Percentiles rank a stretch among this genome's conserved stretches.
Conservation (phyloP, 2,329 filamentous ascomycete genomes). For the Penicillium decumbens region DNA sequence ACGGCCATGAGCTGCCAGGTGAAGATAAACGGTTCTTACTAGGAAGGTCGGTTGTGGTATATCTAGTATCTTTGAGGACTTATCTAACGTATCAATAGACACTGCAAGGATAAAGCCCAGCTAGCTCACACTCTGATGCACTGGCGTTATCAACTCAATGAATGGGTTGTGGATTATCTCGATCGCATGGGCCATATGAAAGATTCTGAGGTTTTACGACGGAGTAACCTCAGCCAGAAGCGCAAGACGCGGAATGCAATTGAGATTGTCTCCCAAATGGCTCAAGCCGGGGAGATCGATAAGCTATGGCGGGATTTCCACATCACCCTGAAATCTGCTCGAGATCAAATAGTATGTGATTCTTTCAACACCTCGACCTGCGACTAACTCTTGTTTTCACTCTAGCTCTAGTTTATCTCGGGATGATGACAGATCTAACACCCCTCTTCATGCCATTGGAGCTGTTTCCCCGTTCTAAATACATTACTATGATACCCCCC, state of each 20-base stretch:
- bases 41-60: constrained; percentile 42
- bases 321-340: constrained; percentile 55
- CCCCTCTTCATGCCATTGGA: neutral
- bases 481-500: neutral
- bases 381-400: neutral
- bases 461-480: neutral
- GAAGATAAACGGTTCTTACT: constrained; percentile 49
- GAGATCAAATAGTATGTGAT: constrained; percentile 45
- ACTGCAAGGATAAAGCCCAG: constrained; percentile 61
- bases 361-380: neutral
- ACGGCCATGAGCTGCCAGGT: constrained; percentile 45
- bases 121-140: constrained; percentile 69
- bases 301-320: constrained; percentile 64
- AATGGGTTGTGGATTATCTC: constrained; percentile 64
- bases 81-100: constrained; percentile 25
- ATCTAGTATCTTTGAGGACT: no score
- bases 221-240: constrained; percentile 58
- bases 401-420: constrained; percentile 15
- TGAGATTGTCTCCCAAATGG: constrained; percentile 62
- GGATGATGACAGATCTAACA: constrained; percentile 1
- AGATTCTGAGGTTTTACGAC: constrained; percentile 54
- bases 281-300: constrained; percentile 54
- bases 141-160: constrained; percentile 70
- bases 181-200: constrained; percentile 54
- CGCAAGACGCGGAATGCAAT: constrained; percentile 59